Conservation (phyloP, 257 asterid genomes). For the Leonotis leonurus region DNA sequence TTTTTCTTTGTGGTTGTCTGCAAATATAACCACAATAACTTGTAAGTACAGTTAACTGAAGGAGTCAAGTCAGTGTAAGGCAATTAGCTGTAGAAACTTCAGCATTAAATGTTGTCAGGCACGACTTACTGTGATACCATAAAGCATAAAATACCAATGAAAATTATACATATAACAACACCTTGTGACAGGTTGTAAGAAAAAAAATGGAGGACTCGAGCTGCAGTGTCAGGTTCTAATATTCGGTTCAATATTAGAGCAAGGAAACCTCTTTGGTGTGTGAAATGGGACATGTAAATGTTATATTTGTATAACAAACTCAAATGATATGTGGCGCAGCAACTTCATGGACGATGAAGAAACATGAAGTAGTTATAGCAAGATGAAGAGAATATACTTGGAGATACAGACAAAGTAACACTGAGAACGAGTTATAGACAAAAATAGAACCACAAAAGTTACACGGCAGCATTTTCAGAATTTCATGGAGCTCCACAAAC, state of each 20-base stretch:
- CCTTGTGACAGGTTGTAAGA: constrained; percentile 1
- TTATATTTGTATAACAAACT: not conserved
- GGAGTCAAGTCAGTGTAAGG: constrained; percentile 12
- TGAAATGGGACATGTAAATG: constrained; percentile 7
- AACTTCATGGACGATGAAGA: not conserved
- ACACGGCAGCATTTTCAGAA: not conserved
- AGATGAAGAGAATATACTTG: constrained; percentile 1
- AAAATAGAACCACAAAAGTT: not conserved
- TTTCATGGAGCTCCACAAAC: not conserved
- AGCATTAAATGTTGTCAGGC: constrained; percentile 4
- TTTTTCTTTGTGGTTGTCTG: constrained; percentile 93
- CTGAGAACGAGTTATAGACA: constrained; percentile 3
- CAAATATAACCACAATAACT: constrained; percentile 30
- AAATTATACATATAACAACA: not conserved
- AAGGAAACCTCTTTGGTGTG: not conserved
- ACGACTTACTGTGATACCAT: not conserved
- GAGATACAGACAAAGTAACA: not conserved
- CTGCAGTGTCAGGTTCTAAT: not conserved
- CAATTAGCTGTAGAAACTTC: constrained; percentile 11
- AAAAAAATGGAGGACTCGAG: not conserved
- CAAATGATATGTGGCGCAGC: not conserved
- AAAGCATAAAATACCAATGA: not conserved
- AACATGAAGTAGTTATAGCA: constrained; percentile 5
- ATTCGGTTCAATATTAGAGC: not conserved
- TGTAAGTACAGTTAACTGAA: constrained; percentile 20